These are phyloP conservation scores for Gymnopilus dilepis DNA, from an alignment of 768 basidiomycete genomes.

Conservation along the genomic window DNA sequence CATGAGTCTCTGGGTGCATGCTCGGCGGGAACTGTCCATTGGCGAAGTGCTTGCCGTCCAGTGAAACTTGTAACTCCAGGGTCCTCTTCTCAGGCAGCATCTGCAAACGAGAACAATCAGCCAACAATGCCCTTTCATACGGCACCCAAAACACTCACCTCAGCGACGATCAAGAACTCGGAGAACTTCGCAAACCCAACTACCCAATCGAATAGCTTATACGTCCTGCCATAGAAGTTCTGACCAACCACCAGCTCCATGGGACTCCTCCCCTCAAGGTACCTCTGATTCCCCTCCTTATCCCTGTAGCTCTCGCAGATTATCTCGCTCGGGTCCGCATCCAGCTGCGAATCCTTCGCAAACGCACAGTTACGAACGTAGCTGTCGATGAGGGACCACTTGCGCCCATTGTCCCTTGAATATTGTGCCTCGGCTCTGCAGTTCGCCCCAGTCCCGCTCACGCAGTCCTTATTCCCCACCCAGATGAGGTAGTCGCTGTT, in stretches of 20 bases:
- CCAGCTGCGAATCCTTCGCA: slow-evolving; percentile 80
- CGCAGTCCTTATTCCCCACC: slow-evolving; percentile 80
- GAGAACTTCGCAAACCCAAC: slow-evolving; percentile 98
- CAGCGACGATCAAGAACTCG: slow-evolving; percentile 94
- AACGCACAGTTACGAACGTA: slow-evolving; percentile 94
- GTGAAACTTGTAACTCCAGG: slow-evolving; percentile 88
- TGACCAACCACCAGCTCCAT: slow-evolving; percentile 81
- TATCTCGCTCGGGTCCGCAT: slow-evolving; percentile 86
- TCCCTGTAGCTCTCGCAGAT: slow-evolving; percentile 87
- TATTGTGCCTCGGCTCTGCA: slow-evolving; percentile 83
- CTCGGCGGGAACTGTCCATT: slow-evolving; percentile 88
- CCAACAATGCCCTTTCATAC: neutral
- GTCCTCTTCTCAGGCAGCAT: slow-evolving; percentile 57
- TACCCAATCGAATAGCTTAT: slow-evolving; percentile 81
- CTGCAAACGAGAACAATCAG: slow-evolving; percentile 33
- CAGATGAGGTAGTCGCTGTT: slow-evolving; percentile 86
- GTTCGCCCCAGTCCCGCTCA: slow-evolving; percentile 35
- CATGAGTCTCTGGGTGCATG: slow-evolving; percentile 90
- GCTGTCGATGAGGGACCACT: slow-evolving; percentile 77
- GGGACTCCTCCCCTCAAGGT: slow-evolving; percentile 61
- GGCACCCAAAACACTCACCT: slow-evolving; percentile 55
- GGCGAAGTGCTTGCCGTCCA: slow-evolving; percentile 88
- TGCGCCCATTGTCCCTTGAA: slow-evolving; percentile 75
- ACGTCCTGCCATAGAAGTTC: slow-evolving; percentile 68
- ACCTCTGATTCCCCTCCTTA: slow-evolving; percentile 80